Percentiles rank a stretch among this genome's conserved stretches.
phyloP scores from a whole-genome alignment of 164 flowering plant species.

The Warburgia ugandensis region DNA sequence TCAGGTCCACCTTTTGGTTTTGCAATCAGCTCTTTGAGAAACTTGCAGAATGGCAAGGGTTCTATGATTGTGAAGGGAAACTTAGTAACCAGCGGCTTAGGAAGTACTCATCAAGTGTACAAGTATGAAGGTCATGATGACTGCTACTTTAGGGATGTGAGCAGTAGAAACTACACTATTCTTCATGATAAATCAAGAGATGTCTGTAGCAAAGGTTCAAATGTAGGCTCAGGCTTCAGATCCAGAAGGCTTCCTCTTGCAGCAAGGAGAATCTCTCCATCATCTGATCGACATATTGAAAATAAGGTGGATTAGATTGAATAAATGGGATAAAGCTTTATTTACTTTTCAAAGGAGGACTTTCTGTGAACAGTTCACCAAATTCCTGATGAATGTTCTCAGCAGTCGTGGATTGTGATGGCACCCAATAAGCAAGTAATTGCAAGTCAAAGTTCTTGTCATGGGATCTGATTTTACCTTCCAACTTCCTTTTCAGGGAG shows the following conservation, averaged over 20 bases:
- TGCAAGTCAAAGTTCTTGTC: too few species aligned
- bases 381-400: too few species aligned
- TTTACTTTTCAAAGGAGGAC: too few species aligned
- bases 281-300: not conserved
- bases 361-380: too few species aligned
- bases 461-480: too few species aligned
- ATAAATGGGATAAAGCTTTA: too few species aligned
- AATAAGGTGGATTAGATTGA: not conserved
- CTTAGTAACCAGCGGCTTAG: constrained; percentile 46
- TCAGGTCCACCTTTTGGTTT: constrained; percentile 9
- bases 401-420: too few species aligned
- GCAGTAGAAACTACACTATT: constrained; percentile 75
- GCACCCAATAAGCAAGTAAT: too few species aligned
- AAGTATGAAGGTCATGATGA: constrained; percentile 22
- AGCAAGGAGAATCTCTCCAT: constrained; percentile 15
- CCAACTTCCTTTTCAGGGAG: too few species aligned
- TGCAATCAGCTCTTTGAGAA: constrained; percentile 30
- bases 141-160: constrained; percentile 71
- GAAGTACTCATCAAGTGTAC: constrained; percentile 55
- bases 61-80: constrained; percentile 43
- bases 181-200: constrained; percentile 38
- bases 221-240: constrained; percentile 9
- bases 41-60: constrained; percentile 54
- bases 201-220: constrained; percentile 17
- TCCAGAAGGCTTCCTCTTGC: constrained; percentile 11